Base-by-base conservation (phyloP, 768 basidiomycete genomes). In the Suillus occidentalis region DNA sequence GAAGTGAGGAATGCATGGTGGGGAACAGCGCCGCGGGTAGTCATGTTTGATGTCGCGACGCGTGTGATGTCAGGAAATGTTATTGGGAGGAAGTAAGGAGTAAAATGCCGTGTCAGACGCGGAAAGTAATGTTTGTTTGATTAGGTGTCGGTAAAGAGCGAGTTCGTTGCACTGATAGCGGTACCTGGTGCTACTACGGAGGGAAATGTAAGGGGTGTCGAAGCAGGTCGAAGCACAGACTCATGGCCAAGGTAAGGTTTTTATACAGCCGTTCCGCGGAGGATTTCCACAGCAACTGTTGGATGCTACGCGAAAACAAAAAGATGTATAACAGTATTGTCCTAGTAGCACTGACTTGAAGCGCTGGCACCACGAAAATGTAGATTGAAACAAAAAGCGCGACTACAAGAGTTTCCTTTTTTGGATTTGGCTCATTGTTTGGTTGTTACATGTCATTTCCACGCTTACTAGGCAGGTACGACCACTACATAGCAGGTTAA, bases 371-470 rank as follows among this genome's bases (percentile, higher is more conserved):
- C 9, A 55, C 31, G 22, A 53, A 53, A 10, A 25, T 25, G 25
- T 53, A 1, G 12, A 2, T 20, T 20, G 2, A 6, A 55, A 55
- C 31, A 55, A 55, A 36, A 34, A 55, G 31, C 18, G 8, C 50
- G 52, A 50, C 39, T 18, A 76, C 68, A 72, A 75, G 60, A 56
- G 68, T 59, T 71, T 68, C 74, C 63, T 31, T 57, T 40, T 71
- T 65, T 2, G 71, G 73, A 56, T 4, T 0, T 18, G n/a, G 53
- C 53, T 55, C 53, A 55, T 55, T 55, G 53, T 55, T 34, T 31
- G 2, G 4, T 36, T 36, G 34, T 8, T 1, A 7, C 53, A 55
- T 18, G 57, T 58, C 22, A 58, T 25, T 37, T 58, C 57, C 57
- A 34, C 53, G 31, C 53, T 55, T 20, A n/a, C n/a, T n/a, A 55